phyloP scores from a whole-genome alignment of 768 basidiomycete genomes.

The Flagelloscypha sp. region DNA sequence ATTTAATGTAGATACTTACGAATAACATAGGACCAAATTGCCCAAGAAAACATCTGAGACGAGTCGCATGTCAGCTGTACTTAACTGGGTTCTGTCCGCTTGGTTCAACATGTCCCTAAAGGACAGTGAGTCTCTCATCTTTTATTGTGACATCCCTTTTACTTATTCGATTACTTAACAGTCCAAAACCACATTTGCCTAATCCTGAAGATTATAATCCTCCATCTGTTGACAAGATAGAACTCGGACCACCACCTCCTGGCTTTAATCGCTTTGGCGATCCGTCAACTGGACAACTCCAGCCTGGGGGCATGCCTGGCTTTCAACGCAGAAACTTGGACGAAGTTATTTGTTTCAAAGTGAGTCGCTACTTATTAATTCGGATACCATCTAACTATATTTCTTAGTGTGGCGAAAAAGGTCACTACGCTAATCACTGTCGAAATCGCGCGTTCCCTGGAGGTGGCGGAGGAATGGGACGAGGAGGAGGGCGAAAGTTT shows the following conservation, averaged over 20 bases:
- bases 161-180: constrained; percentile 20
- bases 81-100: constrained; percentile 89
- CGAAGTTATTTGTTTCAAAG: constrained; percentile 85
- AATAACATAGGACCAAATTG: constrained; percentile 63
- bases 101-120: constrained; percentile 77
- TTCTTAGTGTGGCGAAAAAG: constrained; percentile 77
- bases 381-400: constrained; percentile 1
- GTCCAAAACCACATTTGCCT: constrained; percentile 73
- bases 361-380: constrained; percentile 21
- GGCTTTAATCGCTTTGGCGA: constrained; percentile 54
- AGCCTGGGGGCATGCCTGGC: constrained; percentile 15
- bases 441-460: constrained; percentile 87
- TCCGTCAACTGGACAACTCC: constrained; percentile 19
- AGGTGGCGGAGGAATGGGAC: constrained; percentile 77
- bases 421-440: constrained; percentile 94
- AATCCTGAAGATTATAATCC: constrained; percentile 68
- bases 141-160: constrained; percentile 6
- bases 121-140: constrained; percentile 65
- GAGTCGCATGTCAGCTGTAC: constrained; percentile 86
- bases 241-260: constrained; percentile 85
- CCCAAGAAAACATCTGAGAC: constrained; percentile 86
- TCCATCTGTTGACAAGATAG: constrained; percentile 66
- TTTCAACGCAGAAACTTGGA: constrained; percentile 63
- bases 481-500: constrained; percentile 12
- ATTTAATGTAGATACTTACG: constrained; percentile 6